Evolutionary conservation across 805 yeast species (phyloP).

Genomic region (Cyberlindnera maritima): DNA sequence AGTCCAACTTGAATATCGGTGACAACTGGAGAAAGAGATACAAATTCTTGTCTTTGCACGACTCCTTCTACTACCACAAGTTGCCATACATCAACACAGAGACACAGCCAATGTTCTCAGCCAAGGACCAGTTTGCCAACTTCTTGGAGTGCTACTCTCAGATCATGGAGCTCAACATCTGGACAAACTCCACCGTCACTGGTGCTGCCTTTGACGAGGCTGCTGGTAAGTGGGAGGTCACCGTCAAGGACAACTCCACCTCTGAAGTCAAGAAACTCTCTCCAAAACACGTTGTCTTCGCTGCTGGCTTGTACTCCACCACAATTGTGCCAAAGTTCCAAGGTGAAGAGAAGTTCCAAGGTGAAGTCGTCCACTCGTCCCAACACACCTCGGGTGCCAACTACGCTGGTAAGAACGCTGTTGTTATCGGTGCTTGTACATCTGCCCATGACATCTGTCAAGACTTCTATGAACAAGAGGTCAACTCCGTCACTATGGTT

Average conservation of each 20-base stretch:
- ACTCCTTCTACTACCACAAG: constrained; percentile 43
- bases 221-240: constrained; percentile 33
- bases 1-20: constrained; percentile 37
- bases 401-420: constrained; percentile 39
- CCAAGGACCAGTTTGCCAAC: constrained; percentile 43
- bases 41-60: constrained; percentile 43
- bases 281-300: constrained; percentile 40
- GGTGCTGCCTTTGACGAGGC: constrained; percentile 32
- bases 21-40: constrained; percentile 48
- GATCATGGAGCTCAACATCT: constrained; percentile 39
- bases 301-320: constrained; percentile 44
- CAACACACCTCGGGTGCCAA: constrained; percentile 38
- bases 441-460: constrained; percentile 46
- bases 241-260: constrained; percentile 30
- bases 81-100: constrained; percentile 41
- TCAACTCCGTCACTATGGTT: constrained; percentile 37
- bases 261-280: constrained; percentile 24
- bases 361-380: constrained; percentile 41
- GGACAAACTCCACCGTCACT: constrained; percentile 32
- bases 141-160: constrained; percentile 42
- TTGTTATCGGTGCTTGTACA: constrained; percentile 45
- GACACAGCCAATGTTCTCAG: constrained; percentile 39
- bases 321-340: constrained; percentile 41
- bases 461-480: constrained; percentile 44
- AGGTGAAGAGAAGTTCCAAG: constrained; percentile 37